Percentiles rank a stretch among this genome's conserved stretches.
These are phyloP conservation scores for Piper longum DNA, from an alignment of 164 flowering plant species.

Conservation along the genomic window DNA sequence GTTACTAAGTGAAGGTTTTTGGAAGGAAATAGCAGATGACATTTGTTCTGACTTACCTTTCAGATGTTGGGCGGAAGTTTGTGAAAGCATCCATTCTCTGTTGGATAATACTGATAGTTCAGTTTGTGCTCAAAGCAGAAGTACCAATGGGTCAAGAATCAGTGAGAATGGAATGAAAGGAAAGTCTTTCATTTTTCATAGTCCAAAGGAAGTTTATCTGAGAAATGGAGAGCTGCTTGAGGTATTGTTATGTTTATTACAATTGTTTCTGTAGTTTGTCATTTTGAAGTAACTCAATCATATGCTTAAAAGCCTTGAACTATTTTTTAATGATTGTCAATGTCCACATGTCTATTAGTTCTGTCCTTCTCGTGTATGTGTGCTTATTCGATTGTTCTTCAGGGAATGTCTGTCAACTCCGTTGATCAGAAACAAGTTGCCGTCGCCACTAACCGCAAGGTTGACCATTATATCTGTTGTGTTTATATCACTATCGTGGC, in stretches of 20 bases:
- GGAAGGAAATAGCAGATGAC: conserved; percentile 23
- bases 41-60: conserved; percentile 16
- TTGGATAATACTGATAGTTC: conserved; percentile 20
- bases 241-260: conserved; percentile 24
- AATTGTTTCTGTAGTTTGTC: not conserved
- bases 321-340: no score
- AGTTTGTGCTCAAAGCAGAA: conserved; percentile 14
- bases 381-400: conserved; percentile 8
- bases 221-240: conserved; percentile 88
- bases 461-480: conserved; percentile 10
- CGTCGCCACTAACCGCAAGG: conserved; percentile 80
- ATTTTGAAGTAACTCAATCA: no score
- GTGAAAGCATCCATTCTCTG: conserved; percentile 15
- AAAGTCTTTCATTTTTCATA: conserved; percentile 31
- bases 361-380: not conserved
- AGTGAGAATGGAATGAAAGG: conserved; percentile 18
- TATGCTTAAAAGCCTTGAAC: not conserved
- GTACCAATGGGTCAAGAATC: conserved; percentile 20
- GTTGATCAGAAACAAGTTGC: conserved; percentile 60
- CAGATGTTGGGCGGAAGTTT: conserved; percentile 47
- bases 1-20: conserved; percentile 30
- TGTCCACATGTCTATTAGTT: no score
- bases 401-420: conserved; percentile 87
- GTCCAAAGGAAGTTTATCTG: conserved; percentile 54
- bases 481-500: not conserved